phyloP scores from a whole-genome alignment of 495 filamentous ascomycete genomes.

The Aspergillus bertholletiae region DNA sequence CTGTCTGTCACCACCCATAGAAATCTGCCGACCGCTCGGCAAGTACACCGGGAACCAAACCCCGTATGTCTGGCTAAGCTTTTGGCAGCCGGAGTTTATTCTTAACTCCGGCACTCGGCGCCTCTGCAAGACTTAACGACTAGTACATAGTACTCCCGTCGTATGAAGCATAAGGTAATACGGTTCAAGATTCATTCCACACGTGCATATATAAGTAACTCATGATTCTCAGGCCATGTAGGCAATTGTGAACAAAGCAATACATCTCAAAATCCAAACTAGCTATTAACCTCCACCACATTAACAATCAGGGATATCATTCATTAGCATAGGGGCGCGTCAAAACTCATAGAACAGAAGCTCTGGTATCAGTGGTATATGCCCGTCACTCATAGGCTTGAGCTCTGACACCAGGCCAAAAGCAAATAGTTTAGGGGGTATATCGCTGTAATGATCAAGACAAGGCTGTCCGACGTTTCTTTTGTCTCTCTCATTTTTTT shows the following conservation, averaged over 20 bases:
- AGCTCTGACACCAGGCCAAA: conserved; percentile 12
- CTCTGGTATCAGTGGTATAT: conserved; percentile 11
- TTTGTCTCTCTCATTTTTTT: background rate
- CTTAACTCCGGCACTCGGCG: too few relatives aligned
- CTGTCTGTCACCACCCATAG: background rate
- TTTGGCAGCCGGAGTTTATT: too few relatives aligned
- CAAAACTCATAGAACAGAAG: conserved; percentile 10
- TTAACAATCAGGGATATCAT: conserved; percentile 17
- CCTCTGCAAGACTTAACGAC: too few relatives aligned
- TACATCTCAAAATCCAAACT: conserved; percentile 1
- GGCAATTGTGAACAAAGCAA: background rate
- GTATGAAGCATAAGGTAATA: too few relatives aligned
- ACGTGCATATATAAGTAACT: background rate
- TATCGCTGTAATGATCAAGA: conserved; percentile 20
- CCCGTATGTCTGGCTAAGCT: background rate
- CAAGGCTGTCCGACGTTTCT: conserved; percentile 1
- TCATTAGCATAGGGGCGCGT: conserved; percentile 10
- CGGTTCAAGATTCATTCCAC: background rate
- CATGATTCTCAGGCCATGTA: background rate
- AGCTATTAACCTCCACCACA: conserved; percentile 13
- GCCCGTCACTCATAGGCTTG: background rate
- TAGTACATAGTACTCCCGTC: too few relatives aligned
- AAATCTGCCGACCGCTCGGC: background rate
- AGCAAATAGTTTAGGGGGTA: conserved; percentile 20
- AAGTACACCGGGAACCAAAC: background rate